Evolutionary conservation across 495 filamentous ascomycete species (phyloP), one percentile per base, ranked within the genome.

Genomic region (Thozetella sp.): DNA sequence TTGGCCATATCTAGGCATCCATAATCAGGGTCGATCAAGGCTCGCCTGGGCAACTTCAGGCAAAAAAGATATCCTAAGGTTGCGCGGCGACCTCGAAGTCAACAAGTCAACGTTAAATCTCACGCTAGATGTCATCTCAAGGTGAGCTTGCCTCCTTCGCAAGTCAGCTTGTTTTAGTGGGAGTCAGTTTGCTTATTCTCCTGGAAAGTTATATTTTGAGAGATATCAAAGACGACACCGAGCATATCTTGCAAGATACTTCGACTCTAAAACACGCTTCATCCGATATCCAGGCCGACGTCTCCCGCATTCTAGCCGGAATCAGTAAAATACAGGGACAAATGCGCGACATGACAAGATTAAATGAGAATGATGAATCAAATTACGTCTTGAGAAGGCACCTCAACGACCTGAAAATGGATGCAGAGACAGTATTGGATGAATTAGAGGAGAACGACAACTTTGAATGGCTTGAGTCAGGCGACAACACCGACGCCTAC

Each of bases 81-180:
- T 55, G 27, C 27, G 54, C 13, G 10, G n/a, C 1, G 54, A 55
- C 20, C 20, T 55, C 20, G 54, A 55, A 40, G n/a, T 23, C 12
- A 30, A 45, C 17, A 55, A 55, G 27, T 25, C 24, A 23, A 55
- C 30, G 19, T 55, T 55, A 40, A 55, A 40, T n/a, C 30, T 55
- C 1, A 45, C 54, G 1, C 19, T 55, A 22, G 54, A 55, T 24
- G n/a, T 55, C 4, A 15, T 55, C 4, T 55, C 54, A 22, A 40
- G 22, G 54, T 55, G 13, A 23, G 26, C 25, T 24, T 26, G 22
- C 3, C 34, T 27, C 20, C 12, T n/a, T n/a, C n/a, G n/a, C n/a
- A n/a, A n/a, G n/a, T n/a, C n/a, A n/a, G n/a, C n/a, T n/a, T n/a
- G n/a, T n/a, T n/a, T n/a, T n/a, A n/a, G n/a, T n/a, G n/a, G n/a